phyloP scores from a whole-genome alignment of 116 monocot species.

The Dioscorea cayenensis region DNA sequence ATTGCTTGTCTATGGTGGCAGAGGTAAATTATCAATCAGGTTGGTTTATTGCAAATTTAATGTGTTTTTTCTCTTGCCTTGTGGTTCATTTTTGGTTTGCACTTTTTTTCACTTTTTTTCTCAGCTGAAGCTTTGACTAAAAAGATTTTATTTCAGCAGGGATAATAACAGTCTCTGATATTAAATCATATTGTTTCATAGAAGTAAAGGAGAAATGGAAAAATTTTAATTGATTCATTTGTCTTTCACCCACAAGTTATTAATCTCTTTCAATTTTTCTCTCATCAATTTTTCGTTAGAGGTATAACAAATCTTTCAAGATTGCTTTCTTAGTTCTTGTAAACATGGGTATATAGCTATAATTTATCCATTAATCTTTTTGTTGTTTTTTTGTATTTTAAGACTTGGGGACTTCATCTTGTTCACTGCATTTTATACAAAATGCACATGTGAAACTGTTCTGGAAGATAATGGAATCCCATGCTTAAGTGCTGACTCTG shows the following conservation, averaged over 20 bases:
- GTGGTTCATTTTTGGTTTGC: neutral
- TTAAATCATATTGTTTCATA: no score
- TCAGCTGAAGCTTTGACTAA: no score
- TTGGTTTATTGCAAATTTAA: neutral
- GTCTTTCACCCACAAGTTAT: no score
- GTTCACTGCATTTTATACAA: neutral
- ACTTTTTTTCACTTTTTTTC: no score
- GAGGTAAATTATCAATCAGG: constrained; percentile 44
- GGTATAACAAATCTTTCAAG: neutral
- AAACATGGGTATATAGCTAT: neutral
- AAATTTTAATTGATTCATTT: no score
- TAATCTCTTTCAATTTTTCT: neutral
- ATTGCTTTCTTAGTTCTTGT: neutral
- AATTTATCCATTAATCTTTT: neutral
- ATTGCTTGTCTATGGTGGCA: constrained; percentile 86
- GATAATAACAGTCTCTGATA: no score
- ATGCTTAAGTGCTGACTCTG: neutral
- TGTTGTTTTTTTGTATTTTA: neutral
- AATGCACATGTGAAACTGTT: neutral
- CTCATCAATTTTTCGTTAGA: neutral
- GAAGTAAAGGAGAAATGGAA: no score
- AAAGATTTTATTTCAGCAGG: no score
- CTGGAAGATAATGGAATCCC: no score
- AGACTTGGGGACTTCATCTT: neutral
- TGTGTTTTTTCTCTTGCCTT: neutral